These are phyloP conservation scores for Eruca vesicaria DNA, from an alignment of 441 rosid species.

Conservation along the genomic window DNA sequence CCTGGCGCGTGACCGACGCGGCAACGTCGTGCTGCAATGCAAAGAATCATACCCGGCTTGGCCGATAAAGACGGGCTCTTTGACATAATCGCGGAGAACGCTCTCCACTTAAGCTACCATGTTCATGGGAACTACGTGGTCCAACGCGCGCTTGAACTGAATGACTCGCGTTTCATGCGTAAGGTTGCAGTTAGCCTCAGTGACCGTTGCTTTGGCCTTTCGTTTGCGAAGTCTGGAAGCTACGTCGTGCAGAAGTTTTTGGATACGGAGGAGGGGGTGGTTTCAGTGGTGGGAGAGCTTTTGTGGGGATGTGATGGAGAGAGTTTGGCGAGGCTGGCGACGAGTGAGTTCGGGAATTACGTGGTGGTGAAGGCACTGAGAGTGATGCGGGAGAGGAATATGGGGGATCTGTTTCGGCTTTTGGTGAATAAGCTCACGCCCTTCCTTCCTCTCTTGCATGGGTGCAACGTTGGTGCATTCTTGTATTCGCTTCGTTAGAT, in stretches of 20 bases:
- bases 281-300: background rate
- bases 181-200: background rate
- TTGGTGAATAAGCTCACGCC: background rate
- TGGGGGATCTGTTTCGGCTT: background rate
- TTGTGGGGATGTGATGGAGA: background rate
- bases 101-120: background rate
- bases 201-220: background rate
- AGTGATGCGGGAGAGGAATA: background rate
- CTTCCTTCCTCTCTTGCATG: background rate
- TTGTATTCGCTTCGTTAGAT: background rate
- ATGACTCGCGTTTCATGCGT: background rate
- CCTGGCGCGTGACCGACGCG: background rate
- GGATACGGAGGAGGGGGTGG: background rate
- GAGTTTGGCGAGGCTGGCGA: background rate
- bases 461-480: background rate
- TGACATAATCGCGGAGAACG: background rate
- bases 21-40: background rate
- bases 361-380: background rate
- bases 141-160: background rate
- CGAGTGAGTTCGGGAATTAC: background rate
- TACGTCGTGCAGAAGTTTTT: background rate
- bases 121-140: constrained; percentile 15
- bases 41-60: background rate
- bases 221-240: background rate
- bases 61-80: background rate